Evolutionary conservation across 2,329 filamentous ascomycete genomes (phyloP).

Genomic region (Trichoderma cornu-damae): DNA sequence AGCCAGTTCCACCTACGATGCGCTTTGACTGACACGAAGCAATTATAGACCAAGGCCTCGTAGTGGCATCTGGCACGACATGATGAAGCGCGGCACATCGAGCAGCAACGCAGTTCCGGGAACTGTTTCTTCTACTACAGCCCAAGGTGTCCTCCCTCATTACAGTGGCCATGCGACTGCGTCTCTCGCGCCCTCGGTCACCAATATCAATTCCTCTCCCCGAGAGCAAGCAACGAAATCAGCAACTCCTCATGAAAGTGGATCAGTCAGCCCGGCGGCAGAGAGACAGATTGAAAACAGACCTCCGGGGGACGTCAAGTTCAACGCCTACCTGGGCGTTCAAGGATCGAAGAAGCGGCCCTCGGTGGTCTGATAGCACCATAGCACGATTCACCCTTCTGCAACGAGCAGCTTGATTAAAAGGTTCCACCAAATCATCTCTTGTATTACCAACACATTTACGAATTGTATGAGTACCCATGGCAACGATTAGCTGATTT

Average conservation of each 20-base stretch:
- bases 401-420: conserved; percentile 1
- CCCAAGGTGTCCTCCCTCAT: conserved; percentile 50
- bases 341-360: not conserved
- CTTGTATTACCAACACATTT: conserved; percentile 33
- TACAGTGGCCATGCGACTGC: conserved; percentile 50
- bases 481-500: conserved; percentile 17
- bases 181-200: conserved; percentile 43
- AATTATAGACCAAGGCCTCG: conserved; percentile 35
- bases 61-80: conserved; percentile 45
- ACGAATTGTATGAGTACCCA: conserved; percentile 29
- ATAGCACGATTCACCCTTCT: not conserved
- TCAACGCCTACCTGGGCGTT: conserved; percentile 12
- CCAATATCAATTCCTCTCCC: conserved; percentile 34
- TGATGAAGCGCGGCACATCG: conserved; percentile 49
- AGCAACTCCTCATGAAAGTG: conserved; percentile 24
- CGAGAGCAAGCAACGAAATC: conserved; percentile 29
- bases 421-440: conserved; percentile 28
- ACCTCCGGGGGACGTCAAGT: conserved; percentile 31
- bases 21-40: conserved; percentile 16
- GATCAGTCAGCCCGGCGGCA: conserved; percentile 21
- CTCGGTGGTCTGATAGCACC: not conserved
- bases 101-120: conserved; percentile 44
- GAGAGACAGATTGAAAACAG: conserved; percentile 44
- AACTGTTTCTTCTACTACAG: conserved; percentile 49
- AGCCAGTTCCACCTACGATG: not conserved